Base-by-base conservation (phyloP, 2,329 filamentous ascomycete species). In the Fusarium sacchari region DNA sequence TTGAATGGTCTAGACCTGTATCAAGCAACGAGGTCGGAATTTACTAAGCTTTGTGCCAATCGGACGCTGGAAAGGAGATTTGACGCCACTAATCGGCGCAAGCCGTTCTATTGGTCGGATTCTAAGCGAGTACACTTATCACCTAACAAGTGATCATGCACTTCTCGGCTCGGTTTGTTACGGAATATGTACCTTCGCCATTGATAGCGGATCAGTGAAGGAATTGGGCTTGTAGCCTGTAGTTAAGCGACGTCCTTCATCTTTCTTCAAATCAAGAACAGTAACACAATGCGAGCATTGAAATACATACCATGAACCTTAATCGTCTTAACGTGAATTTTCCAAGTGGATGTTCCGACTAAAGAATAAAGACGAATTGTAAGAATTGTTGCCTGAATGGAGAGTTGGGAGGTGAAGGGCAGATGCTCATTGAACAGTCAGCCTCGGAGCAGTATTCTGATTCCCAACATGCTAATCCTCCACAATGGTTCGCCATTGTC, bases 71-170 rank as follows among this genome's bases (percentile, higher is more conserved):
- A 22, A 37, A n/a, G 14, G 34, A 53, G 12, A 53, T 53, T 53
- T 53, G 24, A 28, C 6, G 3, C 24, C 14, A 5, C 50, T 28
- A 37, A 53, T 9, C 50, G 9, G 24, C 14, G 14, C 20, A 53
- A 53, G 39, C 50, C 9, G 34, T 39, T 34, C 34, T n/a, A 53
- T 53, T 53, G 50, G 34, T 9, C 34, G 5, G 24, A 5, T 22
- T 6, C 24, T 17, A 53, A 53, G 24, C 24, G 34, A 22, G 24
- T 7, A 6, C 18, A 53, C 50, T 37, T 37, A 11, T 8, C 3
- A 5, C 15, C 2, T 50, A 50, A 5, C 12, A 24, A 0, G 2
- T 3, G 0, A 9, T 18, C 0, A 11, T 0, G 3, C 5, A 6
- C 2, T 13, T 20, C 5, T 14, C 3, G 8, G 5, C 2, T 8